A percentile compares a stretch with the other conserved stretches of the same genome.
These are phyloP conservation scores for Musa troglodytarum DNA, from an alignment of 176 grass and related monocot genomes.

Conservation along the genomic window DNA sequence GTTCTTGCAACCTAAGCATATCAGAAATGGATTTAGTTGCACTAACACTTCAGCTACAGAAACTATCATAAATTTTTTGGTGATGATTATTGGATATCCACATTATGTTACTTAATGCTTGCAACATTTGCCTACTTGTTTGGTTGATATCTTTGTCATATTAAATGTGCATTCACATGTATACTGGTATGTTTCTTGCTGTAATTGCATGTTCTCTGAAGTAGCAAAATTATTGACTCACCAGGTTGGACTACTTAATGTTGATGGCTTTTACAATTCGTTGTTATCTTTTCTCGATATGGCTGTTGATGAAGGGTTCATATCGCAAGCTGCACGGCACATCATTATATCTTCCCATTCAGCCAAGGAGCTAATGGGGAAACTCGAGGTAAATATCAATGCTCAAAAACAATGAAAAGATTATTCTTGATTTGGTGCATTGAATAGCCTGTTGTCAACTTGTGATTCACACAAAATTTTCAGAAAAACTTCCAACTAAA, in stretches of 20 bases:
- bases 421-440: neutral
- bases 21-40: neutral
- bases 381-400: conserved; percentile 37
- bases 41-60: neutral
- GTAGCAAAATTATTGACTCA: neutral
- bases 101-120: too few relatives aligned
- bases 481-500: neutral
- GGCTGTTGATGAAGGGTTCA: conserved; percentile 70
- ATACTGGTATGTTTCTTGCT: neutral
- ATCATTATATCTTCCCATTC: conserved; percentile 57
- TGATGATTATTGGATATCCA: too few relatives aligned
- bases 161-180: neutral
- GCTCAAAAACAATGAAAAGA: too few relatives aligned
- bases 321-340: conserved; percentile 39
- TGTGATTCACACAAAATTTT: neutral
- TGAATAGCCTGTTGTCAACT: too few relatives aligned
- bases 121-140: neutral
- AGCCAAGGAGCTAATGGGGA: conserved; percentile 43
- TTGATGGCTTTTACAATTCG: conserved; percentile 62
- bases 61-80: too few relatives aligned
- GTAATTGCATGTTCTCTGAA: neutral
- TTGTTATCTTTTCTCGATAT: conserved; percentile 53
- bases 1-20: neutral
- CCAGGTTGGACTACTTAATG: conserved; percentile 64
- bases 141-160: neutral